Evolutionary conservation across 2,329 filamentous ascomycete genomes (phyloP), one percentile per base, ranked within the genome.

Genomic region (Colletotrichum sp.): DNA sequence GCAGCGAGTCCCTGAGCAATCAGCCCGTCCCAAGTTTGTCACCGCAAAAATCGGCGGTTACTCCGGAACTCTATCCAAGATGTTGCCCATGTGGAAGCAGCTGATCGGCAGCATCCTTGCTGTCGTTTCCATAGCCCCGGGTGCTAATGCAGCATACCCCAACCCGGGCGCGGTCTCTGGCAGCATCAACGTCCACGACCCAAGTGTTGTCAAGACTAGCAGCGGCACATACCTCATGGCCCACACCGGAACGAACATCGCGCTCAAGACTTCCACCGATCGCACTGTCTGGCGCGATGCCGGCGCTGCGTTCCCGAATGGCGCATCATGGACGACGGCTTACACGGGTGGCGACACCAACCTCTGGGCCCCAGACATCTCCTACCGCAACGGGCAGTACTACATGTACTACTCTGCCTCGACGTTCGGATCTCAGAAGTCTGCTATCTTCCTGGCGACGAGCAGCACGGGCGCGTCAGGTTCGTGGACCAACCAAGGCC

Each of bases 291-390:
- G 82, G 82, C 77, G 71, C 10, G 76, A 83, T 26, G 82, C 79
- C 57, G 82, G 82, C 2, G 76, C 79, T 18, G 82, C 72, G 10
- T 83, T 83, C 75, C 82, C 82, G 16, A 79, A 78, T 30, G 82
- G 82, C 4, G 82, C 82, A 8, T 77, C 82, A 0, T 83, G 82
- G 82, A 83, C 82, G 1, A 81, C 79, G 1, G 71, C 79, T 18
- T 83, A 83, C 62, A 83, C 82, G 30, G 72, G 75, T 4, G 81
- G 81, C 32, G 81, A 79, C 2, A 78, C 75, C 73, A 83, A 83
- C 55, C 82, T 84, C 39, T 86, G 75, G 90, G 91, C 92, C 0
- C 92, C 92, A 0, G 91, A 93, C 78, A 88, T 91, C 7, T 84
- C 86, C 2, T 83, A 81, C 77, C 81, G 78, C 32, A 81, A 83